Evolutionary conservation across 140 eudicot genomes (phyloP), one percentile per base, ranked within the genome.

Genomic region (Anethum foeniculum): DNA sequence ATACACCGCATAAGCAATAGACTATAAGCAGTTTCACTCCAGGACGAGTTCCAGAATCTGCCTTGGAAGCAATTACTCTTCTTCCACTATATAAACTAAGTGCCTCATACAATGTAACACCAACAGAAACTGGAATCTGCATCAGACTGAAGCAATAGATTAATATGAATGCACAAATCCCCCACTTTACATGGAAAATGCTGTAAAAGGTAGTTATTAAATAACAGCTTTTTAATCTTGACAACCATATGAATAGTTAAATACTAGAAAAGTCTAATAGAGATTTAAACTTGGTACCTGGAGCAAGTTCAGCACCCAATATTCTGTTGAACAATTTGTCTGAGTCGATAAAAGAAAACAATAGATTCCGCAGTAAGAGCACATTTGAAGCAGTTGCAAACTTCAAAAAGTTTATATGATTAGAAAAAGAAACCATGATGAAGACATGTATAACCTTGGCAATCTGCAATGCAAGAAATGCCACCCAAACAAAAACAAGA

Each of bases 91-190:
- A 87, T 72, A 94, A 80, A 77, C 87, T 82, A 82, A 94, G 51
- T 39, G 93, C 97, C 85, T 94, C 93, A 18, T 88, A 94, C 9
- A 84, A 88, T 3, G 97, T 89, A 82, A 92, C 93, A 71, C 95
- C 97, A 46, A 94, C 71, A 80, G 99, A 85, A 58, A 94, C 90
- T 19, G 99, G 99, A 81, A 94, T 47, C 99, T 94, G 84, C 81
- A 84, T 60, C 3, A 72, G 83, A 83, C 46, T 13, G 41, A 68
- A 76, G 52, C 38, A n/a, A 52, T 52, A 62, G 19, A 75, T 73
- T 19, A 56, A 48, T 5, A 12, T 18, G 7, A 36, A 52, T 56
- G 71, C 28, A 28, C 62, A 30, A 47, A 73, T 23, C 25, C 13
- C n/a, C 28, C 49, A 34, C 30, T 52, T 12, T 32, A 0, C 46